Evolutionary conservation across 345 rosid genomes (phyloP), one percentile per base, ranked within the genome.

Genomic region (Cardiospermum halicacabum): DNA sequence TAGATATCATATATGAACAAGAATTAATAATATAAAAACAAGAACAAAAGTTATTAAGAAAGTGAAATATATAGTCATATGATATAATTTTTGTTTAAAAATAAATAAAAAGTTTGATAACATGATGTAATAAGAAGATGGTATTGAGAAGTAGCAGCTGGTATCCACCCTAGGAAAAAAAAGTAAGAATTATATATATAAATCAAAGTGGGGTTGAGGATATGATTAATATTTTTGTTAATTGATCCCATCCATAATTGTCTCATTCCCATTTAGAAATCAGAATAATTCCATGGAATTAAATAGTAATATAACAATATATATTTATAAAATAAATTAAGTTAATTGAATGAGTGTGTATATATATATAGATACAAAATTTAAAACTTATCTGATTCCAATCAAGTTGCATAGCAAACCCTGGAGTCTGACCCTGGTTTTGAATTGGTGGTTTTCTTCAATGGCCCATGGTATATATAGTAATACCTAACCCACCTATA

Each of bases 341-440:
- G n/a, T n/a, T n/a, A n/a, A n/a, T n/a, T n/a, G n/a, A n/a, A n/a
- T n/a, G n/a, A n/a, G n/a, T n/a, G n/a, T n/a, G n/a, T n/a, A n/a
- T n/a, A n/a, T n/a, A n/a, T n/a, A n/a, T n/a, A n/a, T n/a, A n/a
- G n/a, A n/a, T n/a, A n/a, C n/a, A 39, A 67, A 73, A 58, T 32
- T 73, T n/a, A 19, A 36, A 60, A 56, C 67, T 72, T 59, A 60
- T 50, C 53, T 62, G 47, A 67, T 64, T 64, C 48, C 55, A 25
- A 58, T 36, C 67, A 57, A 45, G 16, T 15, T 24, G 39, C 50
- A 36, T n/a, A n/a, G 15, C 66, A 70, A 70, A 75, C 69, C 24
- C 48, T 37, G 39, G 47, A 37, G 70, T 40, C 54, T 53, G 60
- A 28, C 62, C 78, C 50, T 62, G 74, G 74, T 69, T 76, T 76